Percentiles rank a stretch among this genome's conserved stretches.
phyloP scores from a whole-genome alignment of 2,329 filamentous ascomycete genomes.

The Fusarium bulbicola region DNA sequence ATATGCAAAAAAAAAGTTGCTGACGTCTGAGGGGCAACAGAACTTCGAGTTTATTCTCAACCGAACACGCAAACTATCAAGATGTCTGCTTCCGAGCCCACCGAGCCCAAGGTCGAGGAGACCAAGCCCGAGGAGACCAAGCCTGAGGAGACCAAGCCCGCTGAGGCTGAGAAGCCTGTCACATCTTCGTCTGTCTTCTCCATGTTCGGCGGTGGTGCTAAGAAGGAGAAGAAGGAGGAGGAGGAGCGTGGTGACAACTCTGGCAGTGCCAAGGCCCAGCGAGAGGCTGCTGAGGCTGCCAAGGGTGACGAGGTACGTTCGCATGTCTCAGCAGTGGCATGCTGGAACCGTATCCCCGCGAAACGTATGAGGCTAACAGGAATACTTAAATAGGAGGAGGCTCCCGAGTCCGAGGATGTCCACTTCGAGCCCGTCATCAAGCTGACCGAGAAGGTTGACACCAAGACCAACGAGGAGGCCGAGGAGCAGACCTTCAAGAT shows the following conservation, averaged over 20 bases:
- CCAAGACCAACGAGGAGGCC: constrained; percentile 97
- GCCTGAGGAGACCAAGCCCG: constrained; percentile 22
- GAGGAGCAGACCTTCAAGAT: constrained; percentile 99
- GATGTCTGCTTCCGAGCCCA: constrained; percentile 61
- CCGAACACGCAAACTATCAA: constrained; percentile 39
- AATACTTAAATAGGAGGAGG: constrained; percentile 62
- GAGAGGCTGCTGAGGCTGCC: constrained; percentile 65
- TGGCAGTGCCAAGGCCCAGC: constrained; percentile 85
- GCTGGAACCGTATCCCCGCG: neutral
- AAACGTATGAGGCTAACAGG: constrained; percentile 5
- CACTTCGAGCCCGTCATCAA: constrained; percentile 97
- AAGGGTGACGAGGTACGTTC: constrained; percentile 66
- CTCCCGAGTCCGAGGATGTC: constrained; percentile 89
- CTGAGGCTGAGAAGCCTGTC: constrained; percentile 52
- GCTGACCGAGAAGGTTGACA: constrained; percentile 95
- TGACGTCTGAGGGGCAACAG: constrained; percentile 30
- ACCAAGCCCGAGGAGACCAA: constrained; percentile 46
- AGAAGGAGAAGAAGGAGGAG: constrained; percentile 92
- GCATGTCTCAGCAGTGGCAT: constrained; percentile 20
- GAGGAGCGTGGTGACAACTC: constrained; percentile 88
- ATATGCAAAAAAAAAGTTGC: constrained; percentile 23
- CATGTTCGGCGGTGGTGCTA: constrained; percentile 98
- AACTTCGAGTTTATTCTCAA: constrained; percentile 16
- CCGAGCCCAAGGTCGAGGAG: constrained; percentile 65
- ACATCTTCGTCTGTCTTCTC: constrained; percentile 82